Conservation (phyloP, 495 filamentous ascomycete genomes). For the Xylaria curta region DNA sequence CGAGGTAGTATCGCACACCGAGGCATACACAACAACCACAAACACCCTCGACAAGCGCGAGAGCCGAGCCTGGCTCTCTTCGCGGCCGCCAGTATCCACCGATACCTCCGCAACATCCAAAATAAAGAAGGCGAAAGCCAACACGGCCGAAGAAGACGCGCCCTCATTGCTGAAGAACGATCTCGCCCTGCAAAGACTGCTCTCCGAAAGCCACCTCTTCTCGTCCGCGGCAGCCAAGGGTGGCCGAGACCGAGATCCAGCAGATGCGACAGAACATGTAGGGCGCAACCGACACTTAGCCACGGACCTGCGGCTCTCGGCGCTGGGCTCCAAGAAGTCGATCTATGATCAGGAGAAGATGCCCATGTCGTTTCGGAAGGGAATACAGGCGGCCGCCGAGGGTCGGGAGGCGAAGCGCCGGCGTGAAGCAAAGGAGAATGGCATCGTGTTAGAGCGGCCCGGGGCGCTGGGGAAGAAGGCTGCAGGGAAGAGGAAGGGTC, state of each 20-base stretch:
- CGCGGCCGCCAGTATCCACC: slow-evolving; percentile 47
- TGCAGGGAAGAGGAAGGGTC: slow-evolving; percentile 47
- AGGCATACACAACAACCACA: slow-evolving; percentile 39
- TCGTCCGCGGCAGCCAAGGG: slow-evolving; percentile 68
- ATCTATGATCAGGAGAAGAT: slow-evolving; percentile 79
- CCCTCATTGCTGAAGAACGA: slow-evolving; percentile 81
- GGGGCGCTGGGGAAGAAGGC: slow-evolving; percentile 36
- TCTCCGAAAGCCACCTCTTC: slow-evolving; percentile 92
- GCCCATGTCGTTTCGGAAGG: slow-evolving; percentile 80
- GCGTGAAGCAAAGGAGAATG: slow-evolving; percentile 83
- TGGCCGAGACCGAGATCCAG: slow-evolving; percentile 33
- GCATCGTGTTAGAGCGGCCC: slow-evolving; percentile 83
- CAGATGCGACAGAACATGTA: slow-evolving; percentile 50
- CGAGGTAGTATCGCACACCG: slow-evolving; percentile 72
- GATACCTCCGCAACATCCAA: slow-evolving; percentile 37
- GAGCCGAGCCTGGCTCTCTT: slow-evolving; percentile 75
- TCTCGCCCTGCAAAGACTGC: slow-evolving; percentile 84
- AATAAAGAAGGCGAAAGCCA: slow-evolving; percentile 42
- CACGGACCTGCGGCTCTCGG: slow-evolving; percentile 78
- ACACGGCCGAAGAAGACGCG: slow-evolving; percentile 53
- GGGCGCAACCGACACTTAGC: slow-evolving; percentile 69
- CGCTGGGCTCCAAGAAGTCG: slow-evolving; percentile 77
- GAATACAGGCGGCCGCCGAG: slow-evolving; percentile 70
- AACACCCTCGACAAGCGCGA: slow-evolving; percentile 68
- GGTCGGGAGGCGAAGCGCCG: slow-evolving; percentile 73